Percentiles rank a stretch among this genome's conserved stretches.
Evolutionary conservation across 305 asterid genomes (phyloP).

Genomic region (Plantago rigida): DNA sequence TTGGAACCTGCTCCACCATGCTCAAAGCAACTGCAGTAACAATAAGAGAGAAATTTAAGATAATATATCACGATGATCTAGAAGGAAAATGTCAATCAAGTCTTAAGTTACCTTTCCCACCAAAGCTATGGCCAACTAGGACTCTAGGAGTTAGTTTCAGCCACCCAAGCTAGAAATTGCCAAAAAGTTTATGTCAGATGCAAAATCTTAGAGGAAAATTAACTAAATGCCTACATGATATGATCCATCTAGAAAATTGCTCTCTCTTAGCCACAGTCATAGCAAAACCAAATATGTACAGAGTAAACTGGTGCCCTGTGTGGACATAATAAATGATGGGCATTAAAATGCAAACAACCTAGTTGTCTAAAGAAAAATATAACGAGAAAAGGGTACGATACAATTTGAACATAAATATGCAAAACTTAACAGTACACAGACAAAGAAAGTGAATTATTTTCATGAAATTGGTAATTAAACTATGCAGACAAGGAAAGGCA

Average conservation of each 20-base stretch:
- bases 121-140: conserved; percentile 93
- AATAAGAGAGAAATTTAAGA: conserved; percentile 17
- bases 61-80: not conserved
- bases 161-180: conserved; percentile 58
- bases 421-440: too few relatives aligned
- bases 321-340: not conserved
- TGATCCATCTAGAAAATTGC: too few relatives aligned
- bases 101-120: conserved; percentile 76
- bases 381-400: conserved; percentile 3
- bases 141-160: conserved; percentile 89
- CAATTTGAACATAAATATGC: not conserved
- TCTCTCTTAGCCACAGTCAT: too few relatives aligned
- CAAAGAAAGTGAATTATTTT: too few relatives aligned
- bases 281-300: conserved; percentile 5
- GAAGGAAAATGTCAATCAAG: not conserved
- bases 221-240: too few relatives aligned
- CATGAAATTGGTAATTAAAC: not conserved
- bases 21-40: conserved; percentile 76
- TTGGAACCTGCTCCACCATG: conserved; percentile 92
- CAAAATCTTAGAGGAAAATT: not conserved
- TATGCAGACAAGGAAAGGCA: too few relatives aligned
- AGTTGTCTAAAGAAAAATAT: conserved; percentile 1
- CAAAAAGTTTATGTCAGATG: conserved; percentile 22
- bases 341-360: not conserved
- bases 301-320: not conserved